These are phyloP conservation scores for Hymenoscyphus scutula DNA, from an alignment of 2,329 filamentous ascomycete species.

Conservation along the genomic window DNA sequence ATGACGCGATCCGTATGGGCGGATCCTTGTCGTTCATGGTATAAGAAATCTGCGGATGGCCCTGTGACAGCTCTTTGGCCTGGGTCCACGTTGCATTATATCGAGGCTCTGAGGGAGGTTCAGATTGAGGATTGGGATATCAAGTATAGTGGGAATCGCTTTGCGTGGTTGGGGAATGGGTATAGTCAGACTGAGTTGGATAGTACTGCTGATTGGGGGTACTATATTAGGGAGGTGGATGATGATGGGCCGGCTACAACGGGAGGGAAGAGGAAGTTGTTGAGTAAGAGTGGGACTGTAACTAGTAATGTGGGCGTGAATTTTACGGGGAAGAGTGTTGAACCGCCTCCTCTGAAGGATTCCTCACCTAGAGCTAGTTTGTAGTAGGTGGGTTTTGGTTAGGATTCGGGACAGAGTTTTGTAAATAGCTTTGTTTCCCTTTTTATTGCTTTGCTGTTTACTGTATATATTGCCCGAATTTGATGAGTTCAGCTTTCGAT, in stretches of 20 bases:
- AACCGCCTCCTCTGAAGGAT: neutral
- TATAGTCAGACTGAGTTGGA: slow-evolving; percentile 43
- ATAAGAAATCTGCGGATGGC: slow-evolving; percentile 37
- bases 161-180: slow-evolving; percentile 42
- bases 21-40: slow-evolving; percentile 46
- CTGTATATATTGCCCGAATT: neutral
- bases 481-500: neutral
- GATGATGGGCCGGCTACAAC: slow-evolving; percentile 35
- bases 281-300: slow-evolving; percentile 34
- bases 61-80: slow-evolving; percentile 42
- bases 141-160: slow-evolving; percentile 40
- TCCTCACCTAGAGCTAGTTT: slow-evolving; percentile 13
- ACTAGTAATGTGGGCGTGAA: slow-evolving; percentile 19
- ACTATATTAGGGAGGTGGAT: slow-evolving; percentile 40
- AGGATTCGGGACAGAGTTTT: too few relatives aligned
- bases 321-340: slow-evolving; percentile 23
- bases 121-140: slow-evolving; percentile 48
- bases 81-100: slow-evolving; percentile 48
- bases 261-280: slow-evolving; percentile 27
- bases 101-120: slow-evolving; percentile 46
- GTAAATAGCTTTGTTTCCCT: neutral
- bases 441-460: neutral
- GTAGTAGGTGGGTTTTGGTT: slow-evolving; percentile 10
- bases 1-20: slow-evolving; percentile 47
- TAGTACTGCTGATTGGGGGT: slow-evolving; percentile 40